Conservation (phyloP, 495 filamentous ascomycete genomes). For the Neurospora africana region DNA sequence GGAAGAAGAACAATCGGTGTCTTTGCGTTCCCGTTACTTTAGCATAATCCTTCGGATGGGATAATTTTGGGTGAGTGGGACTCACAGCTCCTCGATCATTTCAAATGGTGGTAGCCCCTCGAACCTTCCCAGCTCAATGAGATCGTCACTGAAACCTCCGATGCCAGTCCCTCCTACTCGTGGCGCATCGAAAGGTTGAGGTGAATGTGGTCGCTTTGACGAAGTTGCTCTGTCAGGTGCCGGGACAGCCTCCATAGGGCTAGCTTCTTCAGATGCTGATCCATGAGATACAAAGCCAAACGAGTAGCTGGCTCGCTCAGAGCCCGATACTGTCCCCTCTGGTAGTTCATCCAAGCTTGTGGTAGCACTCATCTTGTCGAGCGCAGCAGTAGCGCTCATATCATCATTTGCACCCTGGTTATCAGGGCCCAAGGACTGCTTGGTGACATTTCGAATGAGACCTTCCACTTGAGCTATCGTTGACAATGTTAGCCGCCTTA, state of each 20-base stretch:
- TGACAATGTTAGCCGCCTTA: background rate
- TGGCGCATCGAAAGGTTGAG: background rate
- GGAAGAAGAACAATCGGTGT: conserved; percentile 29
- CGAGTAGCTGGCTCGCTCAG: background rate
- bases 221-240: background rate
- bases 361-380: background rate
- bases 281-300: background rate
- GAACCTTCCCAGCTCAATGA: conserved; percentile 31
- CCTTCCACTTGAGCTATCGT: conserved; percentile 37
- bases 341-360: background rate
- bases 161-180: background rate
- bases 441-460: conserved; percentile 27
- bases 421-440: conserved; percentile 1
- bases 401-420: background rate
- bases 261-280: background rate
- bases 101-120: conserved; percentile 35
- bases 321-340: background rate
- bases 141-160: conserved; percentile 7
- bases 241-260: background rate
- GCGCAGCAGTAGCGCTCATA: background rate
- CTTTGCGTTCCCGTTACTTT: background rate
- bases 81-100: conserved; percentile 40
- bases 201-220: background rate
- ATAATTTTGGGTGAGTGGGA: background rate
- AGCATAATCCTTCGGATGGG: background rate